Conservation (phyloP, 2,329 filamentous ascomycete species). For the Xylaria sp. region DNA sequence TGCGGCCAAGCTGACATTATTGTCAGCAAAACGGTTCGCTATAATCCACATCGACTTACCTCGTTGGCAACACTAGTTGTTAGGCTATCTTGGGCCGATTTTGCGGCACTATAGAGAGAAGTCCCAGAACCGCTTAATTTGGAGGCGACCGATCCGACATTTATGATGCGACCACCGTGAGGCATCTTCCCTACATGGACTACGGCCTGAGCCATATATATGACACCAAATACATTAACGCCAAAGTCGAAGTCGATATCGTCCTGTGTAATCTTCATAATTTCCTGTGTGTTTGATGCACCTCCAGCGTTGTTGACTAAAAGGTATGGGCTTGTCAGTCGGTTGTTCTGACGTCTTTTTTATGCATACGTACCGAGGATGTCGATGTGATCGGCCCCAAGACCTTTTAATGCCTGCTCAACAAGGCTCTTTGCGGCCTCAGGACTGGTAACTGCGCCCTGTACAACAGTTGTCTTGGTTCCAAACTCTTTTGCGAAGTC, state of each 20-base stretch:
- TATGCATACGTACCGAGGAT: conserved; percentile 42
- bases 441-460: conserved; percentile 33
- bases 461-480: conserved; percentile 40
- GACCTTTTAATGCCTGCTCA: conserved; percentile 39
- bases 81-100: conserved; percentile 35
- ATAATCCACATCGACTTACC: conserved; percentile 18
- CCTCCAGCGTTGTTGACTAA: conserved; percentile 45
- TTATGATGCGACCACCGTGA: conserved; percentile 50
- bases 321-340: conserved; percentile 4
- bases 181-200: conserved; percentile 45
- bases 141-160: conserved; percentile 47
- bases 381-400: conserved; percentile 43
- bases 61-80: conserved; percentile 34
- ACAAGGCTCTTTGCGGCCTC: conserved; percentile 39
- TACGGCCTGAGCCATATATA: conserved; percentile 45
- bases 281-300: conserved; percentile 22
- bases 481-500: conserved; percentile 45
- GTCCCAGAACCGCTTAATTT: conserved; percentile 33
- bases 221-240: conserved; percentile 44
- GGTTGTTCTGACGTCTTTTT: background rate
- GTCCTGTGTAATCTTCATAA: conserved; percentile 37
- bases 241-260: conserved; percentile 41
- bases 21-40: background rate
- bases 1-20: conserved; percentile 34
- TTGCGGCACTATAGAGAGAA: conserved; percentile 36